These are phyloP conservation scores for Cenchrus fungigraminus DNA, from an alignment of 176 grass and related monocot genomes.

Conservation along the genomic window DNA sequence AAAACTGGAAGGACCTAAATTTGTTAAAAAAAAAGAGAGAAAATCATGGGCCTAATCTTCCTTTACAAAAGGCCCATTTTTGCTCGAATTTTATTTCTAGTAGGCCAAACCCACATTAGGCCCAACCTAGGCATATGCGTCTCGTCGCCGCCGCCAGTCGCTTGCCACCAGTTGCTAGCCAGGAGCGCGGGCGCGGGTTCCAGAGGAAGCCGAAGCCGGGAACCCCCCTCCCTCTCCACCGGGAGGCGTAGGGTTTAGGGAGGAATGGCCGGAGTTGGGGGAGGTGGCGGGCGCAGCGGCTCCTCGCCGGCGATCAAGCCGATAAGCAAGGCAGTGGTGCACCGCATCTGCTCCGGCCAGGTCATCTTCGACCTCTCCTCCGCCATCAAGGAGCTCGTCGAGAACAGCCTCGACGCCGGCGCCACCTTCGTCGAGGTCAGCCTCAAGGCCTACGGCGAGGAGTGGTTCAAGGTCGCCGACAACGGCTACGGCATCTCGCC, in stretches of 20 bases:
- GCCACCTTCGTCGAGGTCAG: conserved; percentile 77
- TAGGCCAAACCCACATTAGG: background rate
- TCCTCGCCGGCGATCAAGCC: conserved; percentile 74
- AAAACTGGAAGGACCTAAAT: no score
- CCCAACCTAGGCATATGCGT: background rate
- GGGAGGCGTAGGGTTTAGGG: conserved; percentile 34
- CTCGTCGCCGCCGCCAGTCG: background rate
- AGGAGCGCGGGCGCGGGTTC: background rate
- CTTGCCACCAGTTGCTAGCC: no score
- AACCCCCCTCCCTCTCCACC: background rate
- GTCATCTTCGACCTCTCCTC: conserved; percentile 93
- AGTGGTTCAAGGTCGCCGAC: conserved; percentile 84
- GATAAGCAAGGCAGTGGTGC: conserved; percentile 74
- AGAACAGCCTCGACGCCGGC: conserved; percentile 97
- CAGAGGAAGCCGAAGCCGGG: background rate
- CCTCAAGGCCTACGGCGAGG: conserved; percentile 87
- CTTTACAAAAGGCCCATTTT: background rate
- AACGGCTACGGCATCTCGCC: conserved; percentile 85
- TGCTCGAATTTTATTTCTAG: background rate
- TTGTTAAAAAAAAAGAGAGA: no score
- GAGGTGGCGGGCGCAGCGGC: conserved; percentile 18
- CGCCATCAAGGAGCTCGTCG: conserved; percentile 93
- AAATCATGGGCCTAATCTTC: background rate
- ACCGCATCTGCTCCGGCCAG: conserved; percentile 91
- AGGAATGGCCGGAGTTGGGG: conserved; percentile 33